phyloP scores from a whole-genome alignment of 257 asterid genomes.

The Solanum dulcamara region DNA sequence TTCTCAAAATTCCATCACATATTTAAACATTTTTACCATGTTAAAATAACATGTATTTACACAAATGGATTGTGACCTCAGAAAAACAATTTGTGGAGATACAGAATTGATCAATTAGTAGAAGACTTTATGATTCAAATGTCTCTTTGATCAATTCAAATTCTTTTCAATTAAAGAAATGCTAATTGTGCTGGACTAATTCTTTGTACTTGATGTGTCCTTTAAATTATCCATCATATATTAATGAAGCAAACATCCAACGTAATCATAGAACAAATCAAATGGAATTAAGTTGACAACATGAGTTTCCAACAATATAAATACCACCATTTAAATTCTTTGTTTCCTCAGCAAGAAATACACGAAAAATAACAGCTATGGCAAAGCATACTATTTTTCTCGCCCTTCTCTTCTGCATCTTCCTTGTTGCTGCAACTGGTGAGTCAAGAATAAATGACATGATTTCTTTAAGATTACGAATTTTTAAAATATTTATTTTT shows the following conservation, averaged over 20 bases:
- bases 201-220: neutral
- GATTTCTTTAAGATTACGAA: neutral
- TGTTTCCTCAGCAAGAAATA: neutral
- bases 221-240: neutral
- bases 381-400: neutral
- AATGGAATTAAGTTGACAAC: neutral
- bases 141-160: neutral
- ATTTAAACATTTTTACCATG: too few species aligned
- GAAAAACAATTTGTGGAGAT: neutral
- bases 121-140: neutral
- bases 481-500: neutral
- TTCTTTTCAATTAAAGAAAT: neutral
- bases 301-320: neutral
- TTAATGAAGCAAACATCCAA: neutral
- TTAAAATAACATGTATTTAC: too few species aligned
- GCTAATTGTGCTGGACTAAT: neutral
- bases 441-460: neutral
- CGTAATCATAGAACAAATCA: neutral
- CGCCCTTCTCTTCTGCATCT: neutral
- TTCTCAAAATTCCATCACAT: too few species aligned
- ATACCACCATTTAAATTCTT: neutral
- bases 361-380: neutral
- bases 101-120: neutral
- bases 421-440: neutral
- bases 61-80: neutral